Conservation (phyloP, 164 flowering plant genomes). For the Pachysandra terminalis region DNA sequence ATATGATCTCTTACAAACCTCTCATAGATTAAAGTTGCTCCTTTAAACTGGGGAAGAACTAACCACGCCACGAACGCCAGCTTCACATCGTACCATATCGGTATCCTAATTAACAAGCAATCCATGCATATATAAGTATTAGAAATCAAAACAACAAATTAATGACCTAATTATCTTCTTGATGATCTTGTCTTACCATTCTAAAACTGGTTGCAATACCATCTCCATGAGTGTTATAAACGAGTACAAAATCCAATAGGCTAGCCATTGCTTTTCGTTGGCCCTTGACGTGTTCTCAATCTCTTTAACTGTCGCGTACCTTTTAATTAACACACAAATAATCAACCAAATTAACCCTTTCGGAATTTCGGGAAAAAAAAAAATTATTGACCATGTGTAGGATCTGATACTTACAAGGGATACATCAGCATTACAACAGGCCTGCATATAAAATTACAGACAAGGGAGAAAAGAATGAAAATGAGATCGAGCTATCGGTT, state of each 20-base stretch:
- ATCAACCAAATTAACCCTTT: not conserved
- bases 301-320: conserved; percentile 87
- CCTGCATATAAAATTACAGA: conserved; percentile 37
- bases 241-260: no score
- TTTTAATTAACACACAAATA: conserved; percentile 20
- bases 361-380: not conserved
- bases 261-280: conserved; percentile 97
- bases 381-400: not conserved
- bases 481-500: no score
- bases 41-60: conserved; percentile 61
- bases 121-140: not conserved
- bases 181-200: conserved; percentile 40
- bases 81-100: conserved; percentile 64
- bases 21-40: conserved; percentile 65
- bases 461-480: not conserved
- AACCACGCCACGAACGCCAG: conserved; percentile 52
- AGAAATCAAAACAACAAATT: not conserved
- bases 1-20: conserved; percentile 59
- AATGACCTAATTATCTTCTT: not conserved
- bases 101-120: conserved; percentile 34
- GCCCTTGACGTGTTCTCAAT: conserved; percentile 76
- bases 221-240: conserved; percentile 84
- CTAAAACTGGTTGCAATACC: conserved; percentile 56
- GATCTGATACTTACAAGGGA: conserved; percentile 56
- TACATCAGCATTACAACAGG: conserved; percentile 76